Percentiles rank a stretch among this genome's conserved stretches.
These are phyloP conservation scores for Coemansia javaensis DNA, from an alignment of 192 early-diverging fungal species.

Conservation along the genomic window DNA sequence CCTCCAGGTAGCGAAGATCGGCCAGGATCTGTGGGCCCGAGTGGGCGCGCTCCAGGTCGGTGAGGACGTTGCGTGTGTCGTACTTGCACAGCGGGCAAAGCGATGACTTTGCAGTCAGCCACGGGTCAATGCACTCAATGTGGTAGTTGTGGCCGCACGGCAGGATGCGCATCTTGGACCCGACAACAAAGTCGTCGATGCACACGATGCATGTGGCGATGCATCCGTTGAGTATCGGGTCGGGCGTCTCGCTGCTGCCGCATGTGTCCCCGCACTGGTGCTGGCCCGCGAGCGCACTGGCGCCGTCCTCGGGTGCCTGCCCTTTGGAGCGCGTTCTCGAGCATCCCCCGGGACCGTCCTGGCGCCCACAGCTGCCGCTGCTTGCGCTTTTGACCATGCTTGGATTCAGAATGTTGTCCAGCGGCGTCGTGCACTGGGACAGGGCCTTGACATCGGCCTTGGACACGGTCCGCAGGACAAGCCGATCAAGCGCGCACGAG, in stretches of 20 bases:
- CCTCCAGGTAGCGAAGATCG: constrained; percentile 7
- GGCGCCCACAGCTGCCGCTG: background rate
- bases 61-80: constrained; percentile 45
- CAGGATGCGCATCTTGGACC: constrained; percentile 47
- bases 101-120: constrained; percentile 49
- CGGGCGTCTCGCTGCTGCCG: background rate
- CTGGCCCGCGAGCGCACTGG: background rate
- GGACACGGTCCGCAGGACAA: constrained; percentile 35
- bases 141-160: constrained; percentile 56
- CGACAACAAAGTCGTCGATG: constrained; percentile 49
- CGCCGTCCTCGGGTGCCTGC: background rate
- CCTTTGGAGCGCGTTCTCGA: background rate
- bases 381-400: constrained; percentile 7
- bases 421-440: constrained; percentile 32
- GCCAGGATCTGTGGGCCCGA: constrained; percentile 25
- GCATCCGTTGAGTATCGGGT: constrained; percentile 18
- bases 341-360: background rate
- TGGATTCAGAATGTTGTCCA: constrained; percentile 36
- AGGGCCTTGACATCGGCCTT: constrained; percentile 26
- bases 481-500: constrained; percentile 38
- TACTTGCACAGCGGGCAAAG: constrained; percentile 54
- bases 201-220: constrained; percentile 52
- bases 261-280: background rate
- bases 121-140: constrained; percentile 53
- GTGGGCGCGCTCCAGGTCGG: constrained; percentile 35